phyloP scores from a whole-genome alignment of 2,329 filamentous ascomycete species.

The Ceratocystis ficicola region DNA sequence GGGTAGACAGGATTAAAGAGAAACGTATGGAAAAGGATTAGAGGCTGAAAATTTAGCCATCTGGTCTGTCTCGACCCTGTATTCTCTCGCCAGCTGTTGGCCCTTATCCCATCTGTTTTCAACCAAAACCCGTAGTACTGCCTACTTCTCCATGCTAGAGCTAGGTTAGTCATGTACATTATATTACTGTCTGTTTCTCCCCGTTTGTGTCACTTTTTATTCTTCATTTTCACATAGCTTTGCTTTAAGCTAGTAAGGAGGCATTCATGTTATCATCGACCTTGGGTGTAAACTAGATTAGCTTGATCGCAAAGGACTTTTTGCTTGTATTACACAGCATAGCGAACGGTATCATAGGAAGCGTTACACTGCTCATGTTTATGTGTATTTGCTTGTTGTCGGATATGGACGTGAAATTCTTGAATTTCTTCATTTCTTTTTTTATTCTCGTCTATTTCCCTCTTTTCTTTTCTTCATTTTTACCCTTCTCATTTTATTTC shows the following conservation, averaged over 20 bases:
- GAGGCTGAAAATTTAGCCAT: not conserved
- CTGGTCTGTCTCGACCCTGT: not conserved
- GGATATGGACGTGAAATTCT: not conserved
- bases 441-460: not conserved
- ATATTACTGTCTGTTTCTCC: not conserved
- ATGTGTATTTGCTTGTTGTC: no score
- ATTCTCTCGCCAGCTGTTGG: not conserved
- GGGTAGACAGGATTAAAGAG: slow-evolving; percentile 18
- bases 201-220: not conserved
- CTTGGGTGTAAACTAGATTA: not conserved
- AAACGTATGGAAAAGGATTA: not conserved
- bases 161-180: slow-evolving; percentile 21
- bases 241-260: not conserved
- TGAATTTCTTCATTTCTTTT: not conserved
- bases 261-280: not conserved
- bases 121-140: not conserved
- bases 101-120: not conserved
- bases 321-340: not conserved
- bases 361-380: not conserved
- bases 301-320: not conserved
- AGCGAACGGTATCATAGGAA: not conserved
- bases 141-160: not conserved
- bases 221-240: not conserved
- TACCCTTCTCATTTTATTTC: no score
- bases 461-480: not conserved